These are phyloP conservation scores for Apocynum venetum DNA, from an alignment of 257 asterid genomes.

Conservation along the genomic window DNA sequence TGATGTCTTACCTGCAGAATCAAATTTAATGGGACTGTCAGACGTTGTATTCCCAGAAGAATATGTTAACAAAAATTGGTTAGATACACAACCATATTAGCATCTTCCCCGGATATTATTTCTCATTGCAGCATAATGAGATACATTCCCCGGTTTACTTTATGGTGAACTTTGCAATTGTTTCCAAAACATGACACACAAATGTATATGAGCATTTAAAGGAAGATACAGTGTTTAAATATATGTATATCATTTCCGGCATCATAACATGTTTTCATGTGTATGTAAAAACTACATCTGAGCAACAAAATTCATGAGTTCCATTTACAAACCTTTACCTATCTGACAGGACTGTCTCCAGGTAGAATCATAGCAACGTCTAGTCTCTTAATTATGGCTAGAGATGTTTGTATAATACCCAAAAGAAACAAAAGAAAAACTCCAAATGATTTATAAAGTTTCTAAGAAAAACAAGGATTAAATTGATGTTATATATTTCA, in stretches of 20 bases:
- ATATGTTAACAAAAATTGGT: neutral
- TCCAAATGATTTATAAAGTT: neutral
- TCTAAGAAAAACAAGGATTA: neutral
- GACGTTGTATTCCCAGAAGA: neutral
- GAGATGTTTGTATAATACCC: neutral
- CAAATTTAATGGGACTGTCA: neutral
- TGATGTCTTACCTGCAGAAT: slow-evolving; percentile 55
- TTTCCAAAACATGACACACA: neutral
- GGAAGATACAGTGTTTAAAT: neutral
- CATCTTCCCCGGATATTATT: neutral
- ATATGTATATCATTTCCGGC: neutral
- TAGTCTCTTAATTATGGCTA: no score
- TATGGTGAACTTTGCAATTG: neutral
- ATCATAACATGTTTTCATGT: neutral
- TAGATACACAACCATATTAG: neutral
- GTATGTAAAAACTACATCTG: neutral
- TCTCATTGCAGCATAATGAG: neutral
- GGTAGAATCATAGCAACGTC: neutral
- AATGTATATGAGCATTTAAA: no score
- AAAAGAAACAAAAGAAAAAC: neutral
- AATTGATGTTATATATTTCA: neutral
- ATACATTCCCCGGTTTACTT: neutral
- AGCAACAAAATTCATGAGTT: neutral
- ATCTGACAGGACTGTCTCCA: neutral
- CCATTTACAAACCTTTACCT: neutral